Conservation (phyloP, 352 stramenopile genomes). For the Globisporangium sylvaticum region DNA sequence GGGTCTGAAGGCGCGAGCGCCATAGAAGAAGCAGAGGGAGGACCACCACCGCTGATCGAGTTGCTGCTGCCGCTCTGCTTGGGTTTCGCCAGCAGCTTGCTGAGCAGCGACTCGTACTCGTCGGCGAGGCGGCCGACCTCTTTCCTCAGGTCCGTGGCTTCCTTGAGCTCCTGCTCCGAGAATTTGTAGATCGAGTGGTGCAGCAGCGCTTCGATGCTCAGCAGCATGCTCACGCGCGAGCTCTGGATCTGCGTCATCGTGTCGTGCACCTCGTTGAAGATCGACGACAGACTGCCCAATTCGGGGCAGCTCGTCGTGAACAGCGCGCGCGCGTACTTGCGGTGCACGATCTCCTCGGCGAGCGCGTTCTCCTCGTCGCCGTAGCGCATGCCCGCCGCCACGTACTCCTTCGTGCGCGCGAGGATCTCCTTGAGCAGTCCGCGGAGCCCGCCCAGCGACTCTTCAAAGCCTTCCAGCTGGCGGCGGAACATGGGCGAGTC, state of each 20-base stretch:
- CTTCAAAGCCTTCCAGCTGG: conserved; percentile 77
- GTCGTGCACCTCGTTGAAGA: conserved; percentile 83
- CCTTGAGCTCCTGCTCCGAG: conserved; percentile 69
- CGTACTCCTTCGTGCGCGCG: conserved; percentile 72
- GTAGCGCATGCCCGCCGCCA: conserved; percentile 52
- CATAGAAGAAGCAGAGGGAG: conserved; percentile 7
- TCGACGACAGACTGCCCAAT: conserved; percentile 63
- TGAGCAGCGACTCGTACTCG: conserved; percentile 77
- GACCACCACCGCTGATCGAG: neutral
- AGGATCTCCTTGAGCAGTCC: conserved; percentile 70
- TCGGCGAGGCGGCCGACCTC: conserved; percentile 65
- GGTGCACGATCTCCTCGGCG: conserved; percentile 65
- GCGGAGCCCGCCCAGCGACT: conserved; percentile 61
- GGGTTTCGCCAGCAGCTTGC: conserved; percentile 76
- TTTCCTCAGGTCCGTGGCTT: conserved; percentile 61
- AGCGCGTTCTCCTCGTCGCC: conserved; percentile 69
- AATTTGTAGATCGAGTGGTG: conserved; percentile 64
- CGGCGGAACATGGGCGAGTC: conserved; percentile 86
- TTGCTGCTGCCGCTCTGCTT: conserved; percentile 38
- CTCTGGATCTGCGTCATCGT: conserved; percentile 78
- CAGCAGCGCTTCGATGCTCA: conserved; percentile 77
- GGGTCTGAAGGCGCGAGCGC: conserved; percentile 11
- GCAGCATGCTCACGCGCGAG: conserved; percentile 78
- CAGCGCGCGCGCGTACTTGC: conserved; percentile 79
- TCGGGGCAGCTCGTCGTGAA: conserved; percentile 80